Base-by-base conservation (phyloP, 495 filamentous ascomycete genomes). In the Pseudomonodictys pantanalensis region DNA sequence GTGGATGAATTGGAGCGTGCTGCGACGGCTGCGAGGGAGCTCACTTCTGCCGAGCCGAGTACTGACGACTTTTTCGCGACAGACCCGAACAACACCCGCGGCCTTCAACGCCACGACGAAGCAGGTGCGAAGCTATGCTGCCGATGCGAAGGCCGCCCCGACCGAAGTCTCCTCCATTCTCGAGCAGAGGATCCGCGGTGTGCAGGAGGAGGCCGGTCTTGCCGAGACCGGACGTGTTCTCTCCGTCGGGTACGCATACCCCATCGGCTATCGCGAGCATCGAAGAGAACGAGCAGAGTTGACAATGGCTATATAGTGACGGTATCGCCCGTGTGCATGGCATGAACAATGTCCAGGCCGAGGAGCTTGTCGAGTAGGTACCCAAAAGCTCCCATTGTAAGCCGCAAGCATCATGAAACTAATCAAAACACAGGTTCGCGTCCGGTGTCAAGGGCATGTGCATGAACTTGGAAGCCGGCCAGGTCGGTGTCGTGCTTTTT, bases 371-470 rank as follows among this genome's bases (percentile, higher is more conserved):
- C 73, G 95, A 98, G 93, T 98, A 88, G 72, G 93, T 89, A 41
- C 47, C 42, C 33, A 23, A 9, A 55, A 22, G n/a, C 66, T 12
- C 26, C n/a, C 22, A 11, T 32, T 22, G 30, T 18, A 22, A 2
- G 32, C 42, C 63, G 44, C 56, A 58, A 56, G 56, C 62, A 60
- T 15, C 66, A 26, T 24, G n/a, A 62, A 65, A 57, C 61, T 69
- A 60, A 65, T 43, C 54, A 20, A n/a, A 67, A 30, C 30, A 63
- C 59, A 96, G 93, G 83, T 98, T 98, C 83, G 91, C 93, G 70
- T 98, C 93, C 67, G 93, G 93, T 77, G 93, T 98, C 74, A 97
- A 97, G 86, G 93, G 93, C 76, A 98, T 98, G 93, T 97, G 95
- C 89, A 96, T 98, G 92, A 98, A 98, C 86, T 84, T 98, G 76